A percentile compares a stretch with the other conserved stretches of the same genome.
phyloP scores from a whole-genome alignment of 352 stramenopile species.

The Phytophthora melonis region DNA sequence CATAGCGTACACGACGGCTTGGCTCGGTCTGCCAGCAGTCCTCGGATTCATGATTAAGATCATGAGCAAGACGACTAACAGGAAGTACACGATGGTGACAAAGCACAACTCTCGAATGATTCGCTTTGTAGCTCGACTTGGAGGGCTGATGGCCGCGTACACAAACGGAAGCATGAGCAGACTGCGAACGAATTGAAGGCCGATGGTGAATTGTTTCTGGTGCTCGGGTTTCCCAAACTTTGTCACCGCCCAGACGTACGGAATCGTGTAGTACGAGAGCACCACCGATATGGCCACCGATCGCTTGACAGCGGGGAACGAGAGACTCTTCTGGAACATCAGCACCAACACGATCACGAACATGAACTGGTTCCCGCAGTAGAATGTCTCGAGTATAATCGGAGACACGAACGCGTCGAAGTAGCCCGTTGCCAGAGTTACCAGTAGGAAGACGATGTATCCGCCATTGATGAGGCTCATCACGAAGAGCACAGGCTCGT shows the following conservation, averaged over 20 bases:
- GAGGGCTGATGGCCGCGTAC: slow-evolving; percentile 47
- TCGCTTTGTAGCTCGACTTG: slow-evolving; percentile 35
- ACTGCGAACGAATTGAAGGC: slow-evolving; percentile 23
- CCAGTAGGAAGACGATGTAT: slow-evolving; percentile 38
- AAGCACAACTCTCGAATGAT: slow-evolving; percentile 47
- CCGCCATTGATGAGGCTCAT: slow-evolving; percentile 37
- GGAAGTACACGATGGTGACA: slow-evolving; percentile 32
- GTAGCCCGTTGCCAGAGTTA: slow-evolving; percentile 29
- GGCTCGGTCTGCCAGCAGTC: slow-evolving; percentile 4
- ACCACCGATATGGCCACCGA: slow-evolving; percentile 31
- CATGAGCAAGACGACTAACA: slow-evolving; percentile 22
- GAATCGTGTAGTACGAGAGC: slow-evolving; percentile 37
- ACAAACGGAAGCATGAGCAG: slow-evolving; percentile 36
- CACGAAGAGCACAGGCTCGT: slow-evolving; percentile 53
- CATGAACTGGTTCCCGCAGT: slow-evolving; percentile 47
- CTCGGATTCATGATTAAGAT: slow-evolving; percentile 33
- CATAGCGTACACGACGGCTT: slow-evolving; percentile 25
- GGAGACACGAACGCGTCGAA: slow-evolving; percentile 31
- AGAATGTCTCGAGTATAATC: slow-evolving; percentile 37
- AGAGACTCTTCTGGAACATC: slow-evolving; percentile 61
- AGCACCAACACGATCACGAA: slow-evolving; percentile 49
- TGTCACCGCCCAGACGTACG: slow-evolving; percentile 31
- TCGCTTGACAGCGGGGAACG: slow-evolving; percentile 43
- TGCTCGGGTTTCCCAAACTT: slow-evolving; percentile 17
- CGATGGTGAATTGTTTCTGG: slow-evolving; percentile 17